These are phyloP conservation scores for Erythrophleum fordii DNA, from an alignment of 306 rosid species.

Conservation along the genomic window DNA sequence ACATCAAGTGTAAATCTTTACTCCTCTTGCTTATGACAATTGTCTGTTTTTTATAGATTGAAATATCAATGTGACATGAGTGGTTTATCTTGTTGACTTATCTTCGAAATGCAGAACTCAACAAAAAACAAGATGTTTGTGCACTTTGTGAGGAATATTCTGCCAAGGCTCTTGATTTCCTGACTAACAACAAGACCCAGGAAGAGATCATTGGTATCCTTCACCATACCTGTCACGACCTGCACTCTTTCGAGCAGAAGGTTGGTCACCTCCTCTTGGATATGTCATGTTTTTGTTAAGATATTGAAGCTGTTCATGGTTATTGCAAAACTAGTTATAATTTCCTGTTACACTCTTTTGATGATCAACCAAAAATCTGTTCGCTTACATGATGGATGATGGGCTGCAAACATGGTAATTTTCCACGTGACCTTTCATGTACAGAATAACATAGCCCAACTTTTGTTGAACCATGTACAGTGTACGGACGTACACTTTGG, in stretches of 20 bases:
- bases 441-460: neutral
- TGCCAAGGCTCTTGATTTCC: conserved; percentile 62
- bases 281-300: neutral
- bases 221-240: conserved; percentile 49
- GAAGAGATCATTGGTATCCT: conserved; percentile 55
- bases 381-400: neutral
- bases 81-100: conserved; percentile 2
- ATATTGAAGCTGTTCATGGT: neutral
- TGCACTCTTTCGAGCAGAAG: conserved; percentile 49
- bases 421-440: conserved; percentile 12
- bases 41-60: neutral
- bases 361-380: conserved; percentile 18
- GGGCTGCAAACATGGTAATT: conserved; percentile 19
- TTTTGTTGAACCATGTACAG: neutral
- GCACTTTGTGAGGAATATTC: conserved; percentile 77
- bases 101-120: conserved; percentile 49
- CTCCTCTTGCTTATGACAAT: neutral
- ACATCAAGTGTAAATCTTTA: neutral
- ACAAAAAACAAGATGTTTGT: conserved; percentile 55
- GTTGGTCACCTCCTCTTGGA: conserved; percentile 42
- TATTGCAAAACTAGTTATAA: conserved; percentile 7
- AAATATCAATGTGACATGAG: conserved; percentile 4
- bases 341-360: neutral
- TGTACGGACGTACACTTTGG: neutral
- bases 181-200: conserved; percentile 64